Percentiles rank a stretch among this genome's conserved stretches.
These are phyloP conservation scores for Pseudohalonectria lignicola DNA, from an alignment of 2,329 filamentous ascomycete genomes.

Conservation along the genomic window DNA sequence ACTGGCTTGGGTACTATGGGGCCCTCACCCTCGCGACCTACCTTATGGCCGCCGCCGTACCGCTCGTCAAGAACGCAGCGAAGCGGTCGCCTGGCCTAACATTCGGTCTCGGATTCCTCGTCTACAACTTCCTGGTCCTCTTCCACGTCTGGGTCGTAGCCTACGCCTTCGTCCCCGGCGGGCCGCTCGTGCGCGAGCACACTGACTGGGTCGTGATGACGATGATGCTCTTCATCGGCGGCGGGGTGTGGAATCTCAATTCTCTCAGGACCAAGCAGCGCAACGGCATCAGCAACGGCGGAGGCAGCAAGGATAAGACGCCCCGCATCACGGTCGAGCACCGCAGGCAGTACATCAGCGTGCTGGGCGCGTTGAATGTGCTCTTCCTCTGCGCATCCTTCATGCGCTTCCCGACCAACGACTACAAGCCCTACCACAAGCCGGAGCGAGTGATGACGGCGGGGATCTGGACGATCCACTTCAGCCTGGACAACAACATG, in stretches of 20 bases:
- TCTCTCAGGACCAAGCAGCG: conserved; percentile 30
- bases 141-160: conserved; percentile 98
- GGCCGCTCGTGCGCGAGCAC: conserved; percentile 81
- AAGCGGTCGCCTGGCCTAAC: conserved; percentile 66
- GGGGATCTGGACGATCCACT: conserved; percentile 98
- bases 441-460: conserved; percentile 83
- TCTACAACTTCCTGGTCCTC: conserved; percentile 91
- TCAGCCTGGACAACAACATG: conserved; percentile 96
- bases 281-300: conserved; percentile 1
- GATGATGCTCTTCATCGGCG: conserved; percentile 76
- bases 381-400: conserved; percentile 74
- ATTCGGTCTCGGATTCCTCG: conserved; percentile 79
- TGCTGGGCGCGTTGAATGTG: conserved; percentile 67
- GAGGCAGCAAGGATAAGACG: conserved; percentile 27
- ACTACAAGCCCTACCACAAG: conserved; percentile 83
- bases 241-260: conserved; percentile 67
- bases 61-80: conserved; percentile 64
- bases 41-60: conserved; percentile 66
- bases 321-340: conserved; percentile 21
- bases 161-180: conserved; percentile 94
- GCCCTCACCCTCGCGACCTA: conserved; percentile 67
- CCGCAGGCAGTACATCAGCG: conserved; percentile 39
- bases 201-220: conserved; percentile 92
- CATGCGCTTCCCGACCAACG: conserved; percentile 81
- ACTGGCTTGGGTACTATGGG: conserved; percentile 88